Percentiles rank a stretch among this genome's conserved stretches.
These are phyloP conservation scores for Prunus davidiana DNA, from an alignment of 306 rosid species.

Conservation along the genomic window DNA sequence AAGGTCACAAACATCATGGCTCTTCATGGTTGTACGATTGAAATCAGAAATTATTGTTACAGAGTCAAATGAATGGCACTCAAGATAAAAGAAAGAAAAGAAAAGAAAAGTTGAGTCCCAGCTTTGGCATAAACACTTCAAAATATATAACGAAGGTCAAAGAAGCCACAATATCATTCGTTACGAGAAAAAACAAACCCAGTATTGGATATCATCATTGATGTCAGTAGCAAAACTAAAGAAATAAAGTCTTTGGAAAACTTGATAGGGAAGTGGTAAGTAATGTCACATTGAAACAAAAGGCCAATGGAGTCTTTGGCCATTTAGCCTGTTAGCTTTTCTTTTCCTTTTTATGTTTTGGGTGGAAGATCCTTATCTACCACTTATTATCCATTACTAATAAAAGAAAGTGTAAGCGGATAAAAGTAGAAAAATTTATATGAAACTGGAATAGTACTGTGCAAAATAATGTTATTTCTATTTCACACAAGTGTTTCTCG, in stretches of 20 bases:
- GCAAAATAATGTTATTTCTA: accelerated
- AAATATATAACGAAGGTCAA: neutral
- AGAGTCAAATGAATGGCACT: too few relatives aligned
- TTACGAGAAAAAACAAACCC: neutral
- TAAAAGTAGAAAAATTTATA: too few relatives aligned
- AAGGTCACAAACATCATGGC: conserved; percentile 22
- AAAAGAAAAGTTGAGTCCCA: neutral
- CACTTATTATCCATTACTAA: too few relatives aligned
- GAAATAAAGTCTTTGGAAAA: neutral
- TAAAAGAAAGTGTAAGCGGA: too few relatives aligned
- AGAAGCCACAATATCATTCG: neutral
- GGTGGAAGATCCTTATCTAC: too few relatives aligned
- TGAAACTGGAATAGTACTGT: accelerated
- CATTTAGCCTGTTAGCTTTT: too few relatives aligned
- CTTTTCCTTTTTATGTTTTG: too few relatives aligned
- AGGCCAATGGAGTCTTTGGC: too few relatives aligned
- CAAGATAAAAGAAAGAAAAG: conserved; percentile 1
- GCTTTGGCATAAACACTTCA: neutral
- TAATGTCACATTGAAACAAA: too few relatives aligned
- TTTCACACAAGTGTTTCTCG: too few relatives aligned
- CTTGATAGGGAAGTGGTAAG: neutral
- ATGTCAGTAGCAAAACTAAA: neutral
- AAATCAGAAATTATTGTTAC: conserved; percentile 6
- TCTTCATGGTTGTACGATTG: conserved; percentile 23
- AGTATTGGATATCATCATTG: neutral